Evolutionary conservation across 495 filamentous ascomycete genomes (phyloP).

Genomic region (Barbatosphaeria neglecta): DNA sequence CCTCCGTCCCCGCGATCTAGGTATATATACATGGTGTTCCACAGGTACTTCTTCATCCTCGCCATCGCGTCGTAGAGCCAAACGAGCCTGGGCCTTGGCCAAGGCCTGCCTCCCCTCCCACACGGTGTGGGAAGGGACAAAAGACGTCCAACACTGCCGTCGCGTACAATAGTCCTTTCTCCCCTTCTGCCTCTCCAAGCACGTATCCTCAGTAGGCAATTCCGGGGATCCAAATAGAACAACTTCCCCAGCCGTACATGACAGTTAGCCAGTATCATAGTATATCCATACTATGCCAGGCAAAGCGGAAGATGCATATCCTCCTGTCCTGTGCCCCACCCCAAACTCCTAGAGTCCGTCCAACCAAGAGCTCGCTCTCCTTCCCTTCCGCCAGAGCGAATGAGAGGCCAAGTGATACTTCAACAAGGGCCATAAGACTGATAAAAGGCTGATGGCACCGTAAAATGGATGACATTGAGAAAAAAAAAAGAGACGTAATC

Average conservation of each 20-base stretch:
- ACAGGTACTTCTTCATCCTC: not conserved
- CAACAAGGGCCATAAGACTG: too few relatives aligned
- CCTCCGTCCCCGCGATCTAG: not conserved
- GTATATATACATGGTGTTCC: not conserved
- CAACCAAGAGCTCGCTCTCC: too few relatives aligned
- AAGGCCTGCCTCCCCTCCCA: too few relatives aligned
- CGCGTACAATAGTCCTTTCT: not conserved
- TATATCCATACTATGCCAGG: not conserved
- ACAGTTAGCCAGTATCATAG: not conserved
- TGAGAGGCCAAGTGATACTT: too few relatives aligned
- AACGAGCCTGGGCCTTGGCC: not conserved
- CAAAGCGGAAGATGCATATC: too few relatives aligned
- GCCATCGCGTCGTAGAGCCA: not conserved
- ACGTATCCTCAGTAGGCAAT: not conserved
- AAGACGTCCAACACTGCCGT: not conserved
- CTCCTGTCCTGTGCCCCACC: too few relatives aligned
- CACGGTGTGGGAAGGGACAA: too few relatives aligned
- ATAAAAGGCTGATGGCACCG: too few relatives aligned
- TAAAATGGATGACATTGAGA: too few relatives aligned
- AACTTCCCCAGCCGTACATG: not conserved
- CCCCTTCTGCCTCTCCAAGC: not conserved
- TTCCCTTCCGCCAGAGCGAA: too few relatives aligned
- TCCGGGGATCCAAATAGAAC: not conserved
- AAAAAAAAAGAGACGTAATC: too few relatives aligned
- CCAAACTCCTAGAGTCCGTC: too few relatives aligned